Evolutionary conservation across 2,329 filamentous ascomycete species (phyloP), one percentile per base, ranked within the genome.

Genomic region (Epichloe baconii): DNA sequence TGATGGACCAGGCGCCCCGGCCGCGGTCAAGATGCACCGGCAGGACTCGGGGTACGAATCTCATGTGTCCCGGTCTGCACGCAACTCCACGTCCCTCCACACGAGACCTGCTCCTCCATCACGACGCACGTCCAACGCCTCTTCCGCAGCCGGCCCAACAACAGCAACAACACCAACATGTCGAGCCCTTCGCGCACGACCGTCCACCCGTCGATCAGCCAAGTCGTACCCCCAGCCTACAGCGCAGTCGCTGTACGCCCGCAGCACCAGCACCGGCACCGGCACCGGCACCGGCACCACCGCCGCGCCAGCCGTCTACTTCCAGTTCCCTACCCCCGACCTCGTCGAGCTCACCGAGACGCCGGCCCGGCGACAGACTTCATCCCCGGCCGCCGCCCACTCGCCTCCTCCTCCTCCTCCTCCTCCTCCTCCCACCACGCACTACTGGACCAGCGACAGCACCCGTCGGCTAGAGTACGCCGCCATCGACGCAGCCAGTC

Each of bases 401-500:
- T 31, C 26, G 10, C 64, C 70, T 2, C 79, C 78, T 4, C 73
- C 56, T 17, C 17, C n/a, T n/a, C n/a, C n/a, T 82, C 80, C 3
- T 35, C 64, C 70, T 3, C 68, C 71, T 2, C 79, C 77, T 4
- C 73, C 75, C 56, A 82, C 80, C 3, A 78, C 77, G 1, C 78
- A 83, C 60, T 84, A 83, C 65, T 84, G 80, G 80, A 83, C 79
- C 1, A 82, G 78, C 58, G 78, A 83, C 60, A 71, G 71, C 49
- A 83, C 80, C 0, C 72, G 80, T 3, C 71, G 79, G 11, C 70
- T 82, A 3, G 80, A 84, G 66, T 84, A 84, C 57, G 80, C 79
- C 0, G 80, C 80, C 51, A 84, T 84, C 41, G 80, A 84, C 47
- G 79, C 79, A 0, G 79, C 80, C 2, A 76, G 73, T 37, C 71